Evolutionary conservation across 139 green algal species (phyloP).

Genomic region (Coelastrella sp.): DNA sequence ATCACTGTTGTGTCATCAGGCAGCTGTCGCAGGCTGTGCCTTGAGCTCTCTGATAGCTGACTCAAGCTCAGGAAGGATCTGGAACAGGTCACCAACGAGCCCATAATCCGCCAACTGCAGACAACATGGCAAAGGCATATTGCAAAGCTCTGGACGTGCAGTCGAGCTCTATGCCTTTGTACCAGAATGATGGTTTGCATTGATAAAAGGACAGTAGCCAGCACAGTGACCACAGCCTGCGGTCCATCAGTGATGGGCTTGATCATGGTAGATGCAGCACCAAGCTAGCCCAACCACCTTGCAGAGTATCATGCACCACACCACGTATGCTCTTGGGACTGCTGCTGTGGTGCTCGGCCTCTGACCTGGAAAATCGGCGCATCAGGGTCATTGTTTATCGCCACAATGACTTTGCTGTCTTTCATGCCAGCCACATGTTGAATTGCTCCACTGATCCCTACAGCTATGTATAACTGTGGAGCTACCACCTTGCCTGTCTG

Average conservation of each 20-base stretch:
- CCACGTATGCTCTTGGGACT: no score
- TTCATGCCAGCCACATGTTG: conserved; percentile 96
- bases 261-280: no score
- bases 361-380: conserved; percentile 88
- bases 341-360: neutral
- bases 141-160: neutral
- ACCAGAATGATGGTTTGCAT: no score
- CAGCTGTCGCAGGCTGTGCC: conserved; percentile 15
- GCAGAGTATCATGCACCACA: no score
- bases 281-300: no score
- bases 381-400: conserved; percentile 93
- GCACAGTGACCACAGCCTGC: neutral
- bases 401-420: conserved; percentile 91
- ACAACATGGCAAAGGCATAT: neutral
- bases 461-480: conserved; percentile 93
- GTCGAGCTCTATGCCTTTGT: neutral
- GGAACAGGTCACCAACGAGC: conserved; percentile 88
- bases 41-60: conserved; percentile 64
- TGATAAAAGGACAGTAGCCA: no score
- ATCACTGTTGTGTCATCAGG: neutral
- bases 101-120: conserved; percentile 90
- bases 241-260: neutral
- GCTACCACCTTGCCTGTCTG: conserved; percentile 97
- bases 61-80: conserved; percentile 81
- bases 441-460: conserved; percentile 95